Percentiles rank a stretch among this genome's conserved stretches.
These are phyloP conservation scores for Yamadazyma dendronema DNA, from an alignment of 1,139 yeast genomes.

Conservation along the genomic window DNA sequence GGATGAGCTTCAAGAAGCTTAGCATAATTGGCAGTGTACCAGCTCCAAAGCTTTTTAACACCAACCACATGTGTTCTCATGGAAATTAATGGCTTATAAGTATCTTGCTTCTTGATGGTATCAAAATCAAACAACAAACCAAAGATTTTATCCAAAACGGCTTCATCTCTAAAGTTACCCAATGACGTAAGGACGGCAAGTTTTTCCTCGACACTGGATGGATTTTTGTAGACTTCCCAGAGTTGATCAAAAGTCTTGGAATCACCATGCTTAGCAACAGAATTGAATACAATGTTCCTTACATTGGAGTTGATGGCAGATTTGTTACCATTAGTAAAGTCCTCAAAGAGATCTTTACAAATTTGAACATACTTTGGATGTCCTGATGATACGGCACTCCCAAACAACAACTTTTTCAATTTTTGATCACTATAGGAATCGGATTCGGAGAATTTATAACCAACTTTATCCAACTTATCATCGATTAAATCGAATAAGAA, in stretches of 20 bases:
- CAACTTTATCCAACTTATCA: slow-evolving; percentile 56
- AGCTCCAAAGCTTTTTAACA: slow-evolving; percentile 66
- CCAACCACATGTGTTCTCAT: slow-evolving; percentile 63
- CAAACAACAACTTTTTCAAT: slow-evolving; percentile 71
- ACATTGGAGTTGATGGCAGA: slow-evolving; percentile 79
- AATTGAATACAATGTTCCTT: slow-evolving; percentile 65
- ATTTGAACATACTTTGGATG: slow-evolving; percentile 54
- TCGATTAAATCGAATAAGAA: slow-evolving; percentile 62
- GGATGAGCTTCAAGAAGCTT: slow-evolving; percentile 64
- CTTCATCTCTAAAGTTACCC: slow-evolving; percentile 65
- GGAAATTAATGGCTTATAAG: slow-evolving; percentile 74
- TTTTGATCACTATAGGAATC: slow-evolving; percentile 75
- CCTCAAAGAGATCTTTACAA: slow-evolving; percentile 56
- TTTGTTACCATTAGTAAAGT: slow-evolving; percentile 62
- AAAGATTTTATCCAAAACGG: slow-evolving; percentile 60
- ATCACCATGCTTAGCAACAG: slow-evolving; percentile 69
- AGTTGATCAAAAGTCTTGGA: slow-evolving; percentile 62
- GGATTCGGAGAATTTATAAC: slow-evolving; percentile 62
- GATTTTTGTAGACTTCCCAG: slow-evolving; percentile 60
- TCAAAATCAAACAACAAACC: slow-evolving; percentile 64
- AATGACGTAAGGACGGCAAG: slow-evolving; percentile 70
- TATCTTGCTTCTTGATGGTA: slow-evolving; percentile 75
- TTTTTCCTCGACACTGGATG: slow-evolving; percentile 72
- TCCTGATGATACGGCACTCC: slow-evolving; percentile 62
- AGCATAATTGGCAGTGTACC: slow-evolving; percentile 79